Base-by-base conservation (phyloP, 1,139 yeast species). In the Sugiyamaella sp. region DNA sequence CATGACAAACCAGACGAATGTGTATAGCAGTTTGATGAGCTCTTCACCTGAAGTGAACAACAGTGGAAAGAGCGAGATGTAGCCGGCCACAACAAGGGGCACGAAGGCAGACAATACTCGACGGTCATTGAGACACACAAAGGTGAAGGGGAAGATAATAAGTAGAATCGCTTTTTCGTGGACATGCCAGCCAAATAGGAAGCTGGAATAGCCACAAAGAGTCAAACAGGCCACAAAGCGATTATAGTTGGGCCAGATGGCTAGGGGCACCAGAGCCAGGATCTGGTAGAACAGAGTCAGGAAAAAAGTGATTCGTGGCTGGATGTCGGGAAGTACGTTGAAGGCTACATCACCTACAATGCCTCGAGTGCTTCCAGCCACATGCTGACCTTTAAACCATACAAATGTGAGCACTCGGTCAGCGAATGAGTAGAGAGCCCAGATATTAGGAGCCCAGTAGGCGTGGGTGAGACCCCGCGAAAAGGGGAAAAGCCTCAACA, bases 361-460 rank as follows among this genome's bases (percentile, higher is more conserved):
- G 1, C 99, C 99, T 62, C 91, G 80, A 0, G 98, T 91, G 37
- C 87, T 80, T 4, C 68, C 61, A 12, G 76, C 58, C 1, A 53
- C 52, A 16, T 53, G 56, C 1, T 57, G 49, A 9, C 51, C 46
- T 27, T 61, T 52, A 74, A 72, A 64, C 53, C 53, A 53, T 73
- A 79, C 19, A 79, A 64, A 57, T 76, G 89, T 81, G 53, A 91
- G 74, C 0, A 85, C 66, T 56, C 96, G 77, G 70, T 93, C 99
- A n/a, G 78, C 59, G 61, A 89, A 86, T 0, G 97, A 88, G 70
- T 93, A 93, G 10, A 93, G 64, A 0, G 99, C 97, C 99, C 99
- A 93, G 51, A 90, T 75, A 64, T 93, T 93, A 3, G 99, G 99
- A 0, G 99, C 99, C 99, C 99, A 93, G 72, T 95, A 95, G 0